Base-by-base conservation (phyloP, 1,284 basidiomycete genomes). In the Marasmius sp. region DNA sequence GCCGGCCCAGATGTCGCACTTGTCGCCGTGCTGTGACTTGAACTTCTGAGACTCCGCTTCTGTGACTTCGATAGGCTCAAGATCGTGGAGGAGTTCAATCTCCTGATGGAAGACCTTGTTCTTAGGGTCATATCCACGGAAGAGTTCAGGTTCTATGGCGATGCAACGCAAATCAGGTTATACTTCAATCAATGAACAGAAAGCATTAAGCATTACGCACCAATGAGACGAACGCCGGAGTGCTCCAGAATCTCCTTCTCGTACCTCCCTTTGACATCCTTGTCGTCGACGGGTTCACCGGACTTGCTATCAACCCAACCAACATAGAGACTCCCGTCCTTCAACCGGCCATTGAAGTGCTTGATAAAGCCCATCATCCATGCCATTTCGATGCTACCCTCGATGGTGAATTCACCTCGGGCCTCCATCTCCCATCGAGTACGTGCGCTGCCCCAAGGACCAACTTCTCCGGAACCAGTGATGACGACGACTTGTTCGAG, bases 351-450 rank as follows among this genome's bases (percentile, higher is more conserved):
- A 69, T 99, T 94, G 75, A 98, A 95, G 82, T 98, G 95, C 79
- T 97, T 98, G 85, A 98, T 98, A 77, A 88, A 88, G 51, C 97
- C 96, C 93, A 97, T 98, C 79, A 98, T 92, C 95, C 97, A 99
- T 14, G 97, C 96, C 91, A 99, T 96, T 81, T 99, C 97, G 70
- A 99, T 97, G 72, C 93, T 94, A 51, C 96, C 97, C 76, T 98
- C 93, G 70, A 98, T 97, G 7, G 95, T 95, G 77, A 97, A 92
- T 72, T 95, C 88, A 39, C 95, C 95, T 55, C 87, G 84, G 53
- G 94, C 95, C 75, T 98, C 96, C 94, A 98, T 97, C 81, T 99
- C 96, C 97, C 97, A 99, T 67, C 97, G 89, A n/a, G 97, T 99
- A 68, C 97, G 90, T 22, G 96, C 91, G 71, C 94, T 96, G 70